A percentile compares a stretch with the other conserved stretches of the same genome.
Conservation (phyloP, 2,329 filamentous ascomycete species). For the Pseudocercospora ulei region DNA sequence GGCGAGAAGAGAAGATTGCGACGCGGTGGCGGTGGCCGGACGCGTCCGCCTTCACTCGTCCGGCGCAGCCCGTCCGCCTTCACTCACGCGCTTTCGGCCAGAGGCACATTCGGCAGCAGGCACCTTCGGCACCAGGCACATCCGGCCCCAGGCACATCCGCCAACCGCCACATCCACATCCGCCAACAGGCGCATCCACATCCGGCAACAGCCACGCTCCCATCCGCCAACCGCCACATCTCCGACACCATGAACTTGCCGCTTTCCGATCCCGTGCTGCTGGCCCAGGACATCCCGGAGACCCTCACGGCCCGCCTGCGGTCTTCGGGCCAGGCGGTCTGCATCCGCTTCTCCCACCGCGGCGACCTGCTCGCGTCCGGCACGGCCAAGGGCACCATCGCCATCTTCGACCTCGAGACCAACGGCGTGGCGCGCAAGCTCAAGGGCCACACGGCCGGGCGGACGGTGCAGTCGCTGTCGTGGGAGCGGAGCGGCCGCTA, state of each 20-base stretch:
- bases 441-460: conserved; percentile 64
- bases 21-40: no score
- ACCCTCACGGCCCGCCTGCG: conserved; percentile 80
- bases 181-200: no score
- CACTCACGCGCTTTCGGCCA: no score
- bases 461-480: conserved; percentile 86
- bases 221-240: not conserved
- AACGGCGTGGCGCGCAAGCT: conserved; percentile 93
- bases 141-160: no score
- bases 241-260: conserved; percentile 55
- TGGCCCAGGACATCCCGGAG: conserved; percentile 78
- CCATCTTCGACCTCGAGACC: conserved; percentile 95
- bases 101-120: no score
- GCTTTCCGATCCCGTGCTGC: conserved; percentile 60
- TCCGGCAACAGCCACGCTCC: conserved; percentile 11
- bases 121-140: no score
- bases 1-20: no score
- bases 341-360: conserved; percentile 78
- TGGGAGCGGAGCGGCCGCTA: conserved; percentile 91
- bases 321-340: conserved; percentile 53
- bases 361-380: conserved; percentile 93
- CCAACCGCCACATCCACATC: no score
- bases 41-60: no score
- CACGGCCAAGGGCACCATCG: conserved; percentile 79
- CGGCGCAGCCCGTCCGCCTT: no score